Evolutionary conservation across 1,284 basidiomycete species (phyloP), one percentile per base, ranked within the genome.

Genomic region (Abortiporus biennis): DNA sequence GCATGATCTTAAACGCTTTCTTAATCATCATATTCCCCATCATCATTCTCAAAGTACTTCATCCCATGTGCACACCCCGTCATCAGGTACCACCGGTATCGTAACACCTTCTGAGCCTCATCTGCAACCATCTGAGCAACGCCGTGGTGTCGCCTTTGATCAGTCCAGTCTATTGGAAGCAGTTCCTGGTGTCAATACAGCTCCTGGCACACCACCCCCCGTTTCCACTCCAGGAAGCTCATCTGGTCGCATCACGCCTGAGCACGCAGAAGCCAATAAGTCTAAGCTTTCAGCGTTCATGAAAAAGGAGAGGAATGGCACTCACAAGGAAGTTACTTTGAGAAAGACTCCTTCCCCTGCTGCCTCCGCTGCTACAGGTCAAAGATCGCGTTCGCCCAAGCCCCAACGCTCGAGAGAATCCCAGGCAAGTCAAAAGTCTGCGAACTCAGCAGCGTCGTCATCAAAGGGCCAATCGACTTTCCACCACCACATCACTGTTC

Each of bases 1-100:
- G 38, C 81, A 89, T 64, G 92, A 95, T 62, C 78, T 96, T 53
- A 91, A 91, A 58, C 85, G 92, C 23, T 94, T 95, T 69, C 75
- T 95, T 47, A 89, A 93, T 65, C 80, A 89, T 63, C 89, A 92
- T 64, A 84, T 92, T 41, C 80, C 80, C 46, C 80, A 86, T 47
- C 58, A 64, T 43, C 55, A 59, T 29, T 54, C 53, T 38, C 55
- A 56, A 21, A 44, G 47, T 45, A 47, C 12, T 32, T 38, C 48
- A 40, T 30, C 46, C 21, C 49, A 55, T 17, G 47, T 47, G 32
- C 47, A 52, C 15, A 35, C 50, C 6, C 54, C 59, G 9, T 47
- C 55, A n/a, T 6, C 29, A 8, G 6, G 16, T 12, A 23, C 41
- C 16, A 37, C 20, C 17, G 54, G 51, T 1, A 53, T 61, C 1